Conservation (phyloP, 768 basidiomycete genomes). For the Boletus subcaerulescens region DNA sequence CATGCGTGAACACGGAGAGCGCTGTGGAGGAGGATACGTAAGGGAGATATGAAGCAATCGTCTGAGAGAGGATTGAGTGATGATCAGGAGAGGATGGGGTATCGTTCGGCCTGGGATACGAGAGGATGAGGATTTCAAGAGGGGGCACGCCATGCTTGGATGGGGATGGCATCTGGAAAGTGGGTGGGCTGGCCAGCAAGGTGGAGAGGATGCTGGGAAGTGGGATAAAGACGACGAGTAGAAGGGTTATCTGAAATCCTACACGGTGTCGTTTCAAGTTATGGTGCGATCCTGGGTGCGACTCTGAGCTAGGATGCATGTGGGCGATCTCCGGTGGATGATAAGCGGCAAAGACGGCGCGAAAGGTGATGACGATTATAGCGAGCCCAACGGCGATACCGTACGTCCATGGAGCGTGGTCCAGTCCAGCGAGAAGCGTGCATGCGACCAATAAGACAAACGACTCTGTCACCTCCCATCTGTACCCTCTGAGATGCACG, state of each 20-base stretch:
- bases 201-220: slow-evolving; percentile 1
- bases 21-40: slow-evolving; percentile 26
- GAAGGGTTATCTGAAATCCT: slow-evolving; percentile 19
- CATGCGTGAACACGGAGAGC: slow-evolving; percentile 42
- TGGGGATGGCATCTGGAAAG: slow-evolving; percentile 13
- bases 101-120: slow-evolving; percentile 39
- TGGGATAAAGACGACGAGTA: slow-evolving; percentile 15
- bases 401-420: slow-evolving; percentile 42
- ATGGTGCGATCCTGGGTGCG: neutral
- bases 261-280: slow-evolving; percentile 3
- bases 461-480: slow-evolving; percentile 16
- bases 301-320: neutral
- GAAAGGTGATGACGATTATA: slow-evolving; percentile 17
- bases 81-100: slow-evolving; percentile 13
- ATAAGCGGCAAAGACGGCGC: neutral
- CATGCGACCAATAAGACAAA: slow-evolving; percentile 9
- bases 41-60: slow-evolving; percentile 38
- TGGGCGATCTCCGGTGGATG: neutral
- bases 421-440: slow-evolving; percentile 25
- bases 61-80: slow-evolving; percentile 32
- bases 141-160: slow-evolving; percentile 25
- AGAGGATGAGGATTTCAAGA: slow-evolving; percentile 40
- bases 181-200: neutral
- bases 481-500: slow-evolving; percentile 6
- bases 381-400: slow-evolving; percentile 27